A percentile compares a stretch with the other conserved stretches of the same genome.
phyloP scores from a whole-genome alignment of 306 rosid species.

The Geum urbanum region DNA sequence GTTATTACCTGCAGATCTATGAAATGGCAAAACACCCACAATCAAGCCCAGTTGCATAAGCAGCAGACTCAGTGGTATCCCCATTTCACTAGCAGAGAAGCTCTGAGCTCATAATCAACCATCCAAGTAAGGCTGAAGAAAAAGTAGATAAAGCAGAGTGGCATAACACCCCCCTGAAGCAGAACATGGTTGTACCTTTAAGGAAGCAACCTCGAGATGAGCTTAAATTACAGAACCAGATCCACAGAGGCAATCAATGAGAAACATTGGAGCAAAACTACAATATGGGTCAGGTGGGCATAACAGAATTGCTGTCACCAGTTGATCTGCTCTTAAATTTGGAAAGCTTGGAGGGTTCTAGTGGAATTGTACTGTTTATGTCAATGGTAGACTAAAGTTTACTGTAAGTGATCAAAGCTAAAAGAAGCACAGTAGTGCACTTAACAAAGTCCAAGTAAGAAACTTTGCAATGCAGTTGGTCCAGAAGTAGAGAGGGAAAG shows the following conservation, averaged over 20 bases:
- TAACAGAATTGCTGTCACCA: conserved; percentile 19
- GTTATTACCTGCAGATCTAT: conserved; percentile 66
- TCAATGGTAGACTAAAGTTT: conserved; percentile 25
- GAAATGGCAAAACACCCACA: conserved; percentile 34
- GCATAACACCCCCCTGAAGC: conserved; percentile 35
- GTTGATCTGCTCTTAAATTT: conserved; percentile 22
- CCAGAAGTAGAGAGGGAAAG: conserved; percentile 13
- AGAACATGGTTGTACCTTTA: conserved; percentile 34
- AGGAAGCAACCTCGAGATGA: conserved; percentile 30
- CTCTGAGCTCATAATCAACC: conserved; percentile 33
- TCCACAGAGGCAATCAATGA: conserved; percentile 32
- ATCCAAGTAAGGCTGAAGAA: conserved; percentile 16
- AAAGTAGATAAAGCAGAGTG: conserved; percentile 24
- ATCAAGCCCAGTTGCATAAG: conserved; percentile 46
- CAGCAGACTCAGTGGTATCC: conserved; percentile 36
- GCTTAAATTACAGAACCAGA: conserved; percentile 40
- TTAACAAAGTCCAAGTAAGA: conserved; percentile 23
- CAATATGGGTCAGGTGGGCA: conserved; percentile 30
- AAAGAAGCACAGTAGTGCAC: conserved; percentile 33
- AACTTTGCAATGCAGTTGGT: conserved; percentile 30
- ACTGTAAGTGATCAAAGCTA: conserved; percentile 36
- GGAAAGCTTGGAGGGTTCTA: conserved; percentile 37
- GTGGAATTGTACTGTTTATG: conserved; percentile 13
- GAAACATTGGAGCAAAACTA: conserved; percentile 16
- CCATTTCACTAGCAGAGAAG: conserved; percentile 43